Base-by-base conservation (phyloP, 1,284 basidiomycete genomes). In the Rhodotorula sp. region DNA sequence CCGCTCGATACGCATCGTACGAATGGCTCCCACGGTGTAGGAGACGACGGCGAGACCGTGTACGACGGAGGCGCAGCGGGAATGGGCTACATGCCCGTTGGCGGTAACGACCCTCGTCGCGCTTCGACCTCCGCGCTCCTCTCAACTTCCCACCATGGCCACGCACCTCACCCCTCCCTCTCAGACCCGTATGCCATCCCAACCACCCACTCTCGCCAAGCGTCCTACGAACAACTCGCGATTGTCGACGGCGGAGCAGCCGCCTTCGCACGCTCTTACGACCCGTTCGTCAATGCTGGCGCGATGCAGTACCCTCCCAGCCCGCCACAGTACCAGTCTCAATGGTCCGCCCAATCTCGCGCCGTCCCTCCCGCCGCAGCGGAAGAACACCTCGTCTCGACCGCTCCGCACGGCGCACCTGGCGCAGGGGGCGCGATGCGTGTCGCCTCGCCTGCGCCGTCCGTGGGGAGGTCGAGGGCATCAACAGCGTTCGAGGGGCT, bases 1-100 rank as follows among this genome's bases (percentile, higher is more conserved):
- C 77, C 77, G 26, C 68, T 77, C 26, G 73, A 71, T 10, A 77
- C 77, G 31, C 66, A 74, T 22, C 65, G 73, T n/a, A 69, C 71
- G 10, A 65, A 62, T 11, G 75, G 73, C 30, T 72, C 74, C 6
- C 57, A 58, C 24, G 75, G 76, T 2, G 37, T 75, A 30, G 71
- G 67, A 44, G 77, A 76, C 61, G 76, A 76, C 34, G 74, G 65
- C 50, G 71, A 68, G 54, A 70, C 18, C 30, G 30, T 30, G 50
- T 56, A 65, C 15, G 57, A 22, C 4, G 46, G 48, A 8, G 56
- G 56, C n/a, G n/a, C 37, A 22, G 55, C 15, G 37, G n/a, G 18
- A 40, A n/a, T 15, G 13, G 20, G 34, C 20, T 22, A 13, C 10
- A 56, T 34, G 15, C 20, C 31, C 15, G 31, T 20, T 13, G 59